Evolutionary conservation across 352 stramenopile genomes (phyloP), one percentile per base, ranked within the genome.

Genomic region (Pythium dissimile): DNA sequence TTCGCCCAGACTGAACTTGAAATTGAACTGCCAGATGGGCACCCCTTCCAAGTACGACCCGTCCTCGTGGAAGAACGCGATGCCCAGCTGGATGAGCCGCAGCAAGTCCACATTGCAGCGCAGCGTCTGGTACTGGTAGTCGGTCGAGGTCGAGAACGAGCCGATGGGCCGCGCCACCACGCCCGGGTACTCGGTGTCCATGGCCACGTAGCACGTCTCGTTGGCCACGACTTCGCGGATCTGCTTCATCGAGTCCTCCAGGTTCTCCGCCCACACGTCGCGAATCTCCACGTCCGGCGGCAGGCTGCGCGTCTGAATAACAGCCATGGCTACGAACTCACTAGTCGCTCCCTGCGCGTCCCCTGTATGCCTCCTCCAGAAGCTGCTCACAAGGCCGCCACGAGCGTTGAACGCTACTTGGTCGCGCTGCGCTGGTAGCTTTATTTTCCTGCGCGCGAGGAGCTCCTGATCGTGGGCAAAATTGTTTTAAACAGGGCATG

Each of bases 11-110:
- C 87, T 96, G 67, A 99, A 99, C 72, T 98, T 96, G 78, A 99
- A 99, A 82, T 99, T 99, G 80, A 99, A 99, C 78, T 99, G 97
- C 95, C 94, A 99, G 66, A 97, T 98, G 4, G 94, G 95, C 78
- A 97, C 94, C 50, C 94, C 94, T 41, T 79, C 73, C 69, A 97
- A 97, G 68, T 97, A 97, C 57, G 98, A 88, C 26, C 92, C 94
- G 66, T 98, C 80, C 45, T 97, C 95, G 68, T 99, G 94, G 39
- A 97, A 97, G 63, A 99, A 99, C 20, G 90, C 88, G 12, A 99
- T 75, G 52, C 97, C 97, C 8, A 99, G 70, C 64, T 99, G 97
- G 67, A 99, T 99, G 68, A 99, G 98, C 57, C 98, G 98, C 47
- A 95, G 72, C 52, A 99, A 71, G 72, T 99, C 97, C 18, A 99